phyloP scores from a whole-genome alignment of 306 rosid genomes.

The Cucumis sativus region DNA sequence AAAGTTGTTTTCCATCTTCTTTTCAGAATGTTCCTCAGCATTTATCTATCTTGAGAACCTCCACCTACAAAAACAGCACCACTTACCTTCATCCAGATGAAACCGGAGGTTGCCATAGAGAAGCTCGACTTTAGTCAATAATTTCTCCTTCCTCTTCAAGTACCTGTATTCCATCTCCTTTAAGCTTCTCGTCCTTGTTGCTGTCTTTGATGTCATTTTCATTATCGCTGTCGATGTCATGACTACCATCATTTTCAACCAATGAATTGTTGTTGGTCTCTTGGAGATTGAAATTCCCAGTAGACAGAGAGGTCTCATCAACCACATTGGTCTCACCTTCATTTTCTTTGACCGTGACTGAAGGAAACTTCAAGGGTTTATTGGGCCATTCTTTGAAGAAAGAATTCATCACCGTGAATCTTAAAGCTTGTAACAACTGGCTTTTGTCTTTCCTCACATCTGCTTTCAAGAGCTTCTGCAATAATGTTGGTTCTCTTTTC shows the following conservation, averaged over 20 bases:
- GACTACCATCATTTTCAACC: not conserved
- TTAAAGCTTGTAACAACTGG: slow-evolving; percentile 55
- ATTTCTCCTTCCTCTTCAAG: slow-evolving; percentile 69
- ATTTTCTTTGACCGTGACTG: slow-evolving; percentile 31
- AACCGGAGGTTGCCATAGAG: not conserved
- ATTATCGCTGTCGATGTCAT: not conserved
- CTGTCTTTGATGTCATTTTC: not conserved
- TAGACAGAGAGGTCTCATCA: slow-evolving; percentile 11
- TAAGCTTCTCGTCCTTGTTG: not conserved
- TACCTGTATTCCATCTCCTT: slow-evolving; percentile 13
- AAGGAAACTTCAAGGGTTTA: slow-evolving; percentile 50
- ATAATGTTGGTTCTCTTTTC: slow-evolving; percentile 42
- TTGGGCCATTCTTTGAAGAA: slow-evolving; percentile 54
- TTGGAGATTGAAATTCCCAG: not conserved
- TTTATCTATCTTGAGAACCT: not conserved
- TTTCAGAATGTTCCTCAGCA: too few species aligned
- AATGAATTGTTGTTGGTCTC: not conserved
- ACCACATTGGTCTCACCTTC: slow-evolving; percentile 8
- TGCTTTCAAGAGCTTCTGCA: slow-evolving; percentile 65
- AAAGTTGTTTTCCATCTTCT: too few species aligned
- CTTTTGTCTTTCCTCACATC: slow-evolving; percentile 64
- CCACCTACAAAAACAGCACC: not conserved
- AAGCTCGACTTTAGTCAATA: slow-evolving; percentile 18
- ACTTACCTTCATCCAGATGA: not conserved
- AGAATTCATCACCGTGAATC: slow-evolving; percentile 71